phyloP scores from a whole-genome alignment of 495 filamentous ascomycete species.

The Ascobolus immersus region DNA sequence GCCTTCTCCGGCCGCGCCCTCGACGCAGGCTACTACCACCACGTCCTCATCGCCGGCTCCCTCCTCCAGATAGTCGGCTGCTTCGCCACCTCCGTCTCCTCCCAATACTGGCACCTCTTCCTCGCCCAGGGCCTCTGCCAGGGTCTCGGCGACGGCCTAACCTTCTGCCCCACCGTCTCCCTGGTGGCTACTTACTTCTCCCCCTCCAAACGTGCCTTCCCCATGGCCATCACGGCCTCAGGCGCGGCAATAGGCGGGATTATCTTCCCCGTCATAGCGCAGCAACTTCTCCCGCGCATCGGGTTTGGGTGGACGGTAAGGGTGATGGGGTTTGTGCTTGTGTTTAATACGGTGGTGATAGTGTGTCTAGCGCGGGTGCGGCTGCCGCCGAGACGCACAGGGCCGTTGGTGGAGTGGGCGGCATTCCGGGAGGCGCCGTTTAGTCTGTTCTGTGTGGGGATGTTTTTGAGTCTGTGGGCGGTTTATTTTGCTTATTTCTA shows the following conservation, averaged over 20 bases:
- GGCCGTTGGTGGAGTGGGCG: slow-evolving; percentile 37
- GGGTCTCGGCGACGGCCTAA: slow-evolving; percentile 46
- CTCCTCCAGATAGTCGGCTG: slow-evolving; percentile 36
- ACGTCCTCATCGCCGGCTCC: slow-evolving; percentile 29
- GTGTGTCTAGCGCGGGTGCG: slow-evolving; percentile 31
- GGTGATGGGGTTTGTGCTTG: slow-evolving; percentile 45
- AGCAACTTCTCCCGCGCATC: slow-evolving; percentile 36
- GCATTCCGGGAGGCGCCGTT: slow-evolving; percentile 45
- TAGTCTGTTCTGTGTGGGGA: slow-evolving; percentile 32
- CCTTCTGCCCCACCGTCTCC: slow-evolving; percentile 43
- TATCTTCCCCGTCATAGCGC: slow-evolving; percentile 47
- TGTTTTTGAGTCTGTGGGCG: slow-evolving; percentile 36
- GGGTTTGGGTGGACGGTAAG: slow-evolving; percentile 67
- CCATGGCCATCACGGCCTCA: slow-evolving; percentile 38
- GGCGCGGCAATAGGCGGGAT: slow-evolving; percentile 55
- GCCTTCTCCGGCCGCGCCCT: slow-evolving; percentile 31
- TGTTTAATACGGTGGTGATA: slow-evolving; percentile 25
- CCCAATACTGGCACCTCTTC: slow-evolving; percentile 51
- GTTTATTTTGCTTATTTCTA: slow-evolving; percentile 60
- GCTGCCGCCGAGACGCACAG: slow-evolving; percentile 35
- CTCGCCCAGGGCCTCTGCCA: slow-evolving; percentile 57
- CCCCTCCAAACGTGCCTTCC: slow-evolving; percentile 36
- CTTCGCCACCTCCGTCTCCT: slow-evolving; percentile 44
- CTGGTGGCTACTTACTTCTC: slow-evolving; percentile 53
- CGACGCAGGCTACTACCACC: slow-evolving; percentile 37